Evolutionary conservation across 306 rosid species (phyloP), one percentile per base, ranked within the genome.

Genomic region (Cicer cuneatum): DNA sequence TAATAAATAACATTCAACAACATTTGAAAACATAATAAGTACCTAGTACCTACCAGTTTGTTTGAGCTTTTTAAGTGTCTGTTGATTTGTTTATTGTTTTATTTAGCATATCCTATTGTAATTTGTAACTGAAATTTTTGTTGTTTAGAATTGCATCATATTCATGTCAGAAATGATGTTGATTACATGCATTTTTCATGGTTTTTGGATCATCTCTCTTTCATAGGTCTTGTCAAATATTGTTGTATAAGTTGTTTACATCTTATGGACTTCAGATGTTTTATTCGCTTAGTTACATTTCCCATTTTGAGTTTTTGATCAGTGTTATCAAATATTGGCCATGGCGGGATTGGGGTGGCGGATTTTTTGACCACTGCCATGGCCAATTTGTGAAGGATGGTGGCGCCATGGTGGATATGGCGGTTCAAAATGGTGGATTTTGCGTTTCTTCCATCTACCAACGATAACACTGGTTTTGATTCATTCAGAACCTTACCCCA

Each of bases 401-500:
- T 0, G 33, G 33, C 33, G 33, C 33, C 33, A 24, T 24, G 33
- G 33, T 24, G 33, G 33, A 24, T 24, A 2, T 4, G 33, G 33
- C 33, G 4, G 33, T 4, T 24, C 33, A 24, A 24, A 24, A 24
- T 24, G 33, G 33, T 24, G 33, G 33, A 24, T 24, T 24, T 24
- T 24, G 33, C 4, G 4, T 24, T 24, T 24, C 33, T 2, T 0
- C 33, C 33, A 24, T 24, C 29, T 21, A 24, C 33, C 33, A 2
- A 2, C 4, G 33, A 24, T 24, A 24, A 24, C 33, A 24, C 33
- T 29, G 33, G 33, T 29, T 74, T 61, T 53, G 4, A 80, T 71
- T 71, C 5, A 39, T 66, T 79, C 56, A 54, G 8, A 45, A 72
- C 76, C 39, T 65, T 18, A 16, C 39, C 57, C 41, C 14, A 40